Evolutionary conservation across 2,329 filamentous ascomycete genomes (phyloP).

Genomic region (Colletotrichum sp.): DNA sequence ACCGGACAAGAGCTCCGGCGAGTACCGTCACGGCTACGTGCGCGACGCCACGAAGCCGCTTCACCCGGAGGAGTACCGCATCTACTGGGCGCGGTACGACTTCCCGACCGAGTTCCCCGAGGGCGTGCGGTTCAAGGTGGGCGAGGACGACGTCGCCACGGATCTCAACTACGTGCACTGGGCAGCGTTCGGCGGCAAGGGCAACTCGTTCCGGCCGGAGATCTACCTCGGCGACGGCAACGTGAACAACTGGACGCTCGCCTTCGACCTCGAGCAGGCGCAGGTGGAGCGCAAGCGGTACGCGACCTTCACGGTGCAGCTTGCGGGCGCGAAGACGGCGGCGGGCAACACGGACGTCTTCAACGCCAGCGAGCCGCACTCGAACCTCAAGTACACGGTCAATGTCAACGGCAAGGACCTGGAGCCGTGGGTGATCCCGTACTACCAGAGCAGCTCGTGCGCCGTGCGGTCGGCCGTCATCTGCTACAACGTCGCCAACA

Average conservation of each 20-base stretch:
- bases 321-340: conserved; percentile 67
- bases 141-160: conserved; percentile 45
- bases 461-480: conserved; percentile 61
- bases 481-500: conserved; percentile 63
- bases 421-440: conserved; percentile 60
- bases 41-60: conserved; percentile 48
- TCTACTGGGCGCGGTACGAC: conserved; percentile 64
- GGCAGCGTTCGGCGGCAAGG: conserved; percentile 61
- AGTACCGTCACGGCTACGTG: conserved; percentile 59
- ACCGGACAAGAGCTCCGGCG: conserved; percentile 63
- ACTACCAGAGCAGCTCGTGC: conserved; percentile 61
- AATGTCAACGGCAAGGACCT: conserved; percentile 39
- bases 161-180: conserved; percentile 68
- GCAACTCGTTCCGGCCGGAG: conserved; percentile 44
- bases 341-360: conserved; percentile 64
- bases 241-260: conserved; percentile 61
- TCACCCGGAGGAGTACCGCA: conserved; percentile 56
- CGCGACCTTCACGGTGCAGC: conserved; percentile 66
- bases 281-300: conserved; percentile 45
- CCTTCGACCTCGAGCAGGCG: conserved; percentile 45
- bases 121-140: conserved; percentile 59
- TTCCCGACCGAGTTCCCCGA: conserved; percentile 61
- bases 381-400: conserved; percentile 52
- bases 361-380: conserved; percentile 54
- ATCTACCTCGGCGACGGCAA: conserved; percentile 44